Evolutionary conservation across 2,329 filamentous ascomycete species (phyloP).

Genomic region (Sphaerulina vaccinii): DNA sequence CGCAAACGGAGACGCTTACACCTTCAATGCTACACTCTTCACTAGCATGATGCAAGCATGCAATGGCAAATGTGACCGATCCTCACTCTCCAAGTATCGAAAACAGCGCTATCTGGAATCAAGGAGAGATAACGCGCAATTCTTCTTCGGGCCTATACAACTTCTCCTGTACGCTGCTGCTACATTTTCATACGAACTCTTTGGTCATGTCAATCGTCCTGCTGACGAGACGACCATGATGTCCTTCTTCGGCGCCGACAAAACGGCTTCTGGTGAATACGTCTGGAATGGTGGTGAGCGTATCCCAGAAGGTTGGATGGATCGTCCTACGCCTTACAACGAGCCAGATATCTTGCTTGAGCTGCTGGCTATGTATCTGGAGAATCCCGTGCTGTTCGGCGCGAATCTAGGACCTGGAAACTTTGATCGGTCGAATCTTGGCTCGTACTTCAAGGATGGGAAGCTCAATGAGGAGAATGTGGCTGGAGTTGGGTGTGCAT

Average conservation of each 20-base stretch:
- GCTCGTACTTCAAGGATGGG: background rate
- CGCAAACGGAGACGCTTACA: constrained; percentile 39
- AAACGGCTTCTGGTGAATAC: background rate
- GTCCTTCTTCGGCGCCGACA: constrained; percentile 38
- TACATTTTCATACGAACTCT: constrained; percentile 47
- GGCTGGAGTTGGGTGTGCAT: background rate
- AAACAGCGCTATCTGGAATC: constrained; percentile 43
- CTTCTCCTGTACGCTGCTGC: constrained; percentile 45
- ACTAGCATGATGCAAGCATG: constrained; percentile 41
- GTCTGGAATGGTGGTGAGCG: constrained; percentile 34
- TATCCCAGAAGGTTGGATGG: constrained; percentile 43
- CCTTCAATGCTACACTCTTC: constrained; percentile 44
- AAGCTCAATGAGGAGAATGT: background rate
- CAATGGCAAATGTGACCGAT: constrained; percentile 40
- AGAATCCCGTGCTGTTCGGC: constrained; percentile 46
- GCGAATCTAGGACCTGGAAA: constrained; percentile 28
- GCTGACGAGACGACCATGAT: constrained; percentile 34
- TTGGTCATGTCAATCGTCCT: constrained; percentile 29
- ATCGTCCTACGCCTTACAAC: constrained; percentile 33
- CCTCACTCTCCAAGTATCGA: constrained; percentile 41
- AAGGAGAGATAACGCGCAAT: constrained; percentile 40
- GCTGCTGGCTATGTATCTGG: constrained; percentile 42
- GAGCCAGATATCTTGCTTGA: constrained; percentile 36
- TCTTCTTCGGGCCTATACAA: constrained; percentile 44
- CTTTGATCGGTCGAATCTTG: constrained; percentile 23